Evolutionary conservation across 2,329 filamentous ascomycete species (phyloP).

Genomic region (Amauroascus verrucosus): DNA sequence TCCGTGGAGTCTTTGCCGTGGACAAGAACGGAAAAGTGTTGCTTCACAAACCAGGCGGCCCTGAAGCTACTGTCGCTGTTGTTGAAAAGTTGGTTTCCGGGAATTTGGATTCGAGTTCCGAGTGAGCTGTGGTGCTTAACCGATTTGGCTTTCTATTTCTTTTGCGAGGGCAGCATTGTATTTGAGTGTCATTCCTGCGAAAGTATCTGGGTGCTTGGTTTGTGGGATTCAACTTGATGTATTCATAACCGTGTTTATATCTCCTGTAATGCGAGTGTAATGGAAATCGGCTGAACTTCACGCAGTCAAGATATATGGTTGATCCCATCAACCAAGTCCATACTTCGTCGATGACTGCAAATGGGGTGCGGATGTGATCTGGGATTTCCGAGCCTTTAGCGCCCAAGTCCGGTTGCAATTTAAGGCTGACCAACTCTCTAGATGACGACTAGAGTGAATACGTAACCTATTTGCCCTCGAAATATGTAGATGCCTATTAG

Average conservation of each 20-base stretch:
- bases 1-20: constrained; percentile 78
- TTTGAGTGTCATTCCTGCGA: not conserved
- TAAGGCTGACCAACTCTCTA: constrained; percentile 3
- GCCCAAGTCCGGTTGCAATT: not conserved
- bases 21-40: constrained; percentile 73
- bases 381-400: not conserved
- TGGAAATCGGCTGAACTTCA: not conserved
- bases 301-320: not conserved
- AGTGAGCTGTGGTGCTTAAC: not conserved
- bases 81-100: constrained; percentile 60
- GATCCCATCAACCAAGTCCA: not conserved
- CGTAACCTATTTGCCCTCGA: not conserved
- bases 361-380: not conserved
- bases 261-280: not conserved
- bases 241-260: not conserved
- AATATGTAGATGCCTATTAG: constrained; percentile 10
- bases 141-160: not conserved
- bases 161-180: not conserved
- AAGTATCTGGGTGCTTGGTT: not conserved
- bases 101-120: constrained; percentile 16
- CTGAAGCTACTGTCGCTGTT: constrained; percentile 64
- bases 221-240: not conserved
- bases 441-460: constrained; percentile 5
- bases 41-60: constrained; percentile 62
- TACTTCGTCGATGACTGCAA: not conserved